These are phyloP conservation scores for Geoglossum glabrum DNA, from an alignment of 495 filamentous ascomycete genomes.

Conservation along the genomic window DNA sequence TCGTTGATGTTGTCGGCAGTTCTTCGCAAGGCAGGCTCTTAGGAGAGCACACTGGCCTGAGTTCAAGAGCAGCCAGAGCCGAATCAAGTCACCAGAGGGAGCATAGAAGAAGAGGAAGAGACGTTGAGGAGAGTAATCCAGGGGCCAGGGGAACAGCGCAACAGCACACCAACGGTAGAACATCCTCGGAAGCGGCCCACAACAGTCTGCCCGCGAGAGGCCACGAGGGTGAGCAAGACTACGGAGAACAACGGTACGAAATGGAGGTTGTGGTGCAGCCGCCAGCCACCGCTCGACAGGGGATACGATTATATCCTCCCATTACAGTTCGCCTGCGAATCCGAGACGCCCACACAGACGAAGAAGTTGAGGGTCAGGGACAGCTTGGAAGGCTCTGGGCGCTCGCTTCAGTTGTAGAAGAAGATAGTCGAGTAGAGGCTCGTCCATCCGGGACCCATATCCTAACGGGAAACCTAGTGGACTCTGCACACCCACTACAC, in stretches of 20 bases:
- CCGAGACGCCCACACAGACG: not conserved
- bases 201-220: not conserved
- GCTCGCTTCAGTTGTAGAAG: slow-evolving; percentile 1
- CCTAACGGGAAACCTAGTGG: not conserved
- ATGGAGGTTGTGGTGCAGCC: slow-evolving; percentile 5
- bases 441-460: not conserved
- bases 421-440: not conserved
- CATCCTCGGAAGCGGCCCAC: not conserved
- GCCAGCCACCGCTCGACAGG: not conserved
- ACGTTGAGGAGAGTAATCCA: not conserved
- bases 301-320: not conserved
- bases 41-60: not conserved
- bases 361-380: not conserved
- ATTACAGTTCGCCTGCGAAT: slow-evolving; percentile 2
- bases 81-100: not conserved
- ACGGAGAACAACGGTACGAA: not conserved
- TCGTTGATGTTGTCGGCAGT: not conserved
- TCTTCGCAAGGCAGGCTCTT: not conserved
- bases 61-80: slow-evolving; percentile 1
- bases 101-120: not conserved
- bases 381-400: slow-evolving; percentile 2
- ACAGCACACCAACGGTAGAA: not conserved
- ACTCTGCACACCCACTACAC: slow-evolving; percentile 2
- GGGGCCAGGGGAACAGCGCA: not conserved
- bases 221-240: not conserved